A percentile compares a stretch with the other conserved stretches of the same genome.
phyloP scores from a whole-genome alignment of 1,284 basidiomycete genomes.

The Megacollybia platyphylla region DNA sequence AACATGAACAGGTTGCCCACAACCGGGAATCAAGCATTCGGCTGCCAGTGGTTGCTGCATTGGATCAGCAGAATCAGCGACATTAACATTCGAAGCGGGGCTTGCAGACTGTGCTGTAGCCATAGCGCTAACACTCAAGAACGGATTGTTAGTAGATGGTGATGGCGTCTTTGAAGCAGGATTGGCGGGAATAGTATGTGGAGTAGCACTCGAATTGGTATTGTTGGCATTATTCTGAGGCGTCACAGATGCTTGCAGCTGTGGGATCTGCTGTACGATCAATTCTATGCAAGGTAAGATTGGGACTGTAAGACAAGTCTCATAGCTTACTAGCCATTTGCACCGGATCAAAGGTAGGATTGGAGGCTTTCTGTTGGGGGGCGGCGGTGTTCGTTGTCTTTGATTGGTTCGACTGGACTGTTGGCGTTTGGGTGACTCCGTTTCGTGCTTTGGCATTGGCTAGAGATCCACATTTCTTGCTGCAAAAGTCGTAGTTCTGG shows the following conservation, averaged over 20 bases:
- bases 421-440: not conserved
- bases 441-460: conserved; percentile 11
- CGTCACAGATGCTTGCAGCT: not conserved
- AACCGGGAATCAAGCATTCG: conserved; percentile 35
- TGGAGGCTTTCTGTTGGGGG: conserved; percentile 1
- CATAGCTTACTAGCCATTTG: conserved; percentile 23
- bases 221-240: not conserved
- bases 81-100: not conserved
- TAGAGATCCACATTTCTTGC: conserved; percentile 31
- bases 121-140: not conserved
- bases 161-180: not conserved
- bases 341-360: conserved; percentile 17
- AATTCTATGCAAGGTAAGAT: not conserved
- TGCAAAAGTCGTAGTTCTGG: conserved; percentile 33
- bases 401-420: not conserved
- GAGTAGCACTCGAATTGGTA: too few species aligned
- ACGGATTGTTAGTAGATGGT: not conserved
- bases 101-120: not conserved
- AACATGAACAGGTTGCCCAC: conserved; percentile 33
- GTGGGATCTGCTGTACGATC: conserved; percentile 1
- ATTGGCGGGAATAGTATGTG: not conserved
- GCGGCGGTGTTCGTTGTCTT: not conserved
- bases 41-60: conserved; percentile 1
- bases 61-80: conserved; percentile 7
- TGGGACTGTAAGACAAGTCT: not conserved